Percentiles rank a stretch among this genome's conserved stretches.
These are phyloP conservation scores for Pythium periplocum DNA, from an alignment of 352 stramenopile genomes.

Conservation along the genomic window DNA sequence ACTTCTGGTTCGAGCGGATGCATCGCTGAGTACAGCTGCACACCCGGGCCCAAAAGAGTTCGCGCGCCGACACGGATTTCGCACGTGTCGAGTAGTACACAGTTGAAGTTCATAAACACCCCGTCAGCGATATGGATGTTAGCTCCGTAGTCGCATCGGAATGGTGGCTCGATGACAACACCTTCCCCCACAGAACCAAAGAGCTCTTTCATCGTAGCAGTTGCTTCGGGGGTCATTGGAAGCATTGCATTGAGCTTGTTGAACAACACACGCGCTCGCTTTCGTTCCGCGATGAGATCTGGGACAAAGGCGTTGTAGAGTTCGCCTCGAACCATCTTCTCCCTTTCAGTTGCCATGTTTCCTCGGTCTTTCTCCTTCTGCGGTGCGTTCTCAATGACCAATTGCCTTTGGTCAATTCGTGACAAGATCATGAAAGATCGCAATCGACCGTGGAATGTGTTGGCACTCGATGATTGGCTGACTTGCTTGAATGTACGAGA, in stretches of 20 bases:
- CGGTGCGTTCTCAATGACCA: not conserved
- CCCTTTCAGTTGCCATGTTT: conserved; percentile 31
- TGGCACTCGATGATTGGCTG: not conserved
- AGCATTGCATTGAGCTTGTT: conserved; percentile 37
- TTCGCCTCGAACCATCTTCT: conserved; percentile 60
- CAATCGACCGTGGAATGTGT: too few species aligned
- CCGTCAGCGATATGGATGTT: conserved; percentile 70
- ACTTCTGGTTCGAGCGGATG: conserved; percentile 59
- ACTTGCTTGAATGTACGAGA: not conserved
- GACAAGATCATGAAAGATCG: too few species aligned
- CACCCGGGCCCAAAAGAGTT: conserved; percentile 66
- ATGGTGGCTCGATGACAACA: conserved; percentile 72
- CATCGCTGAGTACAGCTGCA: conserved; percentile 76
- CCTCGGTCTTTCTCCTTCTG: too few species aligned
- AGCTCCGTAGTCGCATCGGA: conserved; percentile 87
- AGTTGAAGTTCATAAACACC: conserved; percentile 90
- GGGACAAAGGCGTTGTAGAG: conserved; percentile 40
- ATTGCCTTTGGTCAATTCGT: not conserved
- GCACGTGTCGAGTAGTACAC: conserved; percentile 78
- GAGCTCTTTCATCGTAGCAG: conserved; percentile 28
- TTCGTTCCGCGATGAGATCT: conserved; percentile 34
- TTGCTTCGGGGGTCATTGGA: conserved; percentile 20
- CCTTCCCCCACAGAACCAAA: conserved; percentile 35
- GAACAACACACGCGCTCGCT: conserved; percentile 25
- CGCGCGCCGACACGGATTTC: conserved; percentile 71